Conservation (phyloP, 2,329 filamentous ascomycete species). For the Trichoderma sp. region DNA sequence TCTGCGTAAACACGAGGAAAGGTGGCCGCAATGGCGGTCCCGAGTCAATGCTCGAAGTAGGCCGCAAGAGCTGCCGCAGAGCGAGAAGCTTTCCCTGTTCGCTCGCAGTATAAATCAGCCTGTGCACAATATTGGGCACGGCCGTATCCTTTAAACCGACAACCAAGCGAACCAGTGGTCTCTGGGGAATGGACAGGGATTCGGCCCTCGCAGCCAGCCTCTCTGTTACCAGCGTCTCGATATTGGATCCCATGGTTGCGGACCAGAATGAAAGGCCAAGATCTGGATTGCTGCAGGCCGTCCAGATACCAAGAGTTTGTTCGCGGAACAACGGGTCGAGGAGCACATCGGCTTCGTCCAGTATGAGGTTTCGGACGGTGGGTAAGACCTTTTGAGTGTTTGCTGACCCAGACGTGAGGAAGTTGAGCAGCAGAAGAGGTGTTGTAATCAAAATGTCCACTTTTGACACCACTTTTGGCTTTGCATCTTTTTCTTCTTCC, state of each 20-base stretch:
- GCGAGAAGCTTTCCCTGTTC: conserved; percentile 93
- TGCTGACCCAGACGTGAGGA: conserved; percentile 54
- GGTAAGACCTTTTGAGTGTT: conserved; percentile 57
- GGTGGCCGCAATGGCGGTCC: conserved; percentile 73
- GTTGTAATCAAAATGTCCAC: conserved; percentile 46
- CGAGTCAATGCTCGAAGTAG: conserved; percentile 58
- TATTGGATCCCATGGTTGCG: conserved; percentile 92
- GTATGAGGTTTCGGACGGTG: conserved; percentile 70
- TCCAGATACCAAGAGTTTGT: conserved; percentile 84
- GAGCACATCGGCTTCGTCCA: conserved; percentile 95
- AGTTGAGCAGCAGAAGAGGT: conserved; percentile 69
- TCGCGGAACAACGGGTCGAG: conserved; percentile 88
- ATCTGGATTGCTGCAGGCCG: conserved; percentile 68
- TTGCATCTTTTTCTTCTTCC: conserved; percentile 31
- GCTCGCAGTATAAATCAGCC: conserved; percentile 85
- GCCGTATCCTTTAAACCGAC: conserved; percentile 97
- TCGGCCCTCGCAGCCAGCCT: conserved; percentile 60
- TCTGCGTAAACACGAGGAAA: conserved; percentile 95
- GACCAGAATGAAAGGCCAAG: conserved; percentile 87
- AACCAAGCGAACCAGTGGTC: conserved; percentile 75
- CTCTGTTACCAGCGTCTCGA: conserved; percentile 76
- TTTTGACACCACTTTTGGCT: conserved; percentile 35
- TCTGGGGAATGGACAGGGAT: conserved; percentile 38
- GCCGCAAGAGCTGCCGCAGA: conserved; percentile 84
- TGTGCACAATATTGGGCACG: conserved; percentile 88